Evolutionary conservation across 2,329 filamentous ascomycete genomes (phyloP), one percentile per base, ranked within the genome.

Genomic region (Clarireedia monteithiana): DNA sequence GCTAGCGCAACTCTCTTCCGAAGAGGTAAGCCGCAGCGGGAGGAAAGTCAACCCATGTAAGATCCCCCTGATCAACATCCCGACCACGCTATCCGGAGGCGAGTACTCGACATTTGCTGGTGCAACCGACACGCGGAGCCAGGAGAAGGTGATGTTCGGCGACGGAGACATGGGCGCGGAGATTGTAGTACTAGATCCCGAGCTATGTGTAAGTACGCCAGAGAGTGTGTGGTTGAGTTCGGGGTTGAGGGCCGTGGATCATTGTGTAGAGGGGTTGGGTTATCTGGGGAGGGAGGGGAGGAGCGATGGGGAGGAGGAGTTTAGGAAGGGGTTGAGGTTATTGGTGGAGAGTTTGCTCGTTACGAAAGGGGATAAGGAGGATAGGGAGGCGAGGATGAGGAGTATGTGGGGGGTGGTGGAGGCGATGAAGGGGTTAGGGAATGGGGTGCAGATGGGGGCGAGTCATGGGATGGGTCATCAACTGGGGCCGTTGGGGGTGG

Each of bases 101-200:
- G 73, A 75, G 59, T 76, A 72, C 59, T 69, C 67, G 2, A 56
- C 65, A 2, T 64, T 70, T 20, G 73, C 70, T 2, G 74, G 74
- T 2, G 72, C 68, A 6, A 76, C 74, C 1, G 65, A 75, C 27
- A 61, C 50, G 2, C 12, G 57, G 9, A 63, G 45, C 2, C 39
- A 61, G 39, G 61, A 64, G 39, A 67, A 67, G 47, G 56, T 47
- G 5, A 5, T n/a, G 4, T 67, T 67, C 48, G 58, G 65, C 9
- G 60, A 66, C 26, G 70, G 74, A 0, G 64, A 68, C 4, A 70
- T 72, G 30, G 74, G 76, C 0, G 74, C 80, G 0, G 66, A 74
- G 4, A 71, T 85, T 3, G 71, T 84, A 5, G 77, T 85, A 39
- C 74, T 83, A 2, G 81, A 84, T 56, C 77, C 81, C 2, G 69